Evolutionary conservation across 2,329 filamentous ascomycete species (phyloP).

Genomic region (Fusarium sp.): DNA sequence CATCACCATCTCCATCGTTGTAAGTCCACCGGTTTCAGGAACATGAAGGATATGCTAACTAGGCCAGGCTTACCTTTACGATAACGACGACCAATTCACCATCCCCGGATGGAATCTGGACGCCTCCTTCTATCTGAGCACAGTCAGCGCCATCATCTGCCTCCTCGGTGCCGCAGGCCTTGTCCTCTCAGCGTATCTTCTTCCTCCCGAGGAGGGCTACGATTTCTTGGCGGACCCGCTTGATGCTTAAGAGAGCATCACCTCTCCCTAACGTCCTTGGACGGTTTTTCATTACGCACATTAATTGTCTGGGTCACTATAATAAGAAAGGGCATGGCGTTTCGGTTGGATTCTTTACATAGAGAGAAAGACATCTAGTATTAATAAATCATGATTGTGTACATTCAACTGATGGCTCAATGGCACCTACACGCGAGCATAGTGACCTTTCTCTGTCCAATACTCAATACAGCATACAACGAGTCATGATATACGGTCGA

Average conservation of each 20-base stretch:
- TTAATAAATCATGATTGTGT: not conserved
- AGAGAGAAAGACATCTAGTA: not conserved
- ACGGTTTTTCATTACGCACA: not conserved
- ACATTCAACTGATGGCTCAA: not conserved
- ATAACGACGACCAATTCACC: constrained; percentile 86
- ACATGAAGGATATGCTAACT: constrained; percentile 11
- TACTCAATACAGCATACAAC: not conserved
- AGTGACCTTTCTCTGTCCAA: not conserved
- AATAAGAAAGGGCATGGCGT: constrained; percentile 13
- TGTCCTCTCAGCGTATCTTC: constrained; percentile 72
- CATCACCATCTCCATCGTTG: constrained; percentile 84
- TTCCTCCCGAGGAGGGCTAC: constrained; percentile 88
- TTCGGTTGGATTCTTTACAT: constrained; percentile 2
- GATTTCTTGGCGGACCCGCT: constrained; percentile 70
- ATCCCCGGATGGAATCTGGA: constrained; percentile 84
- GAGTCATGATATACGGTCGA: not conserved
- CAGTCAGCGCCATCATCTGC: constrained; percentile 65
- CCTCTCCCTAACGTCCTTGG: not conserved
- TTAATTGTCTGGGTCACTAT: not conserved
- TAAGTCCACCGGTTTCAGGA: constrained; percentile 59
- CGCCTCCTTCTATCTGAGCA: constrained; percentile 80
- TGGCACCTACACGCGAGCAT: not conserved
- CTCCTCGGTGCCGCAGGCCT: constrained; percentile 69
- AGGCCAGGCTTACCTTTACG: constrained; percentile 80
- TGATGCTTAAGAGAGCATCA: constrained; percentile 59